Base-by-base conservation (phyloP, 208 protist species). In the Wallacemonas sp. region DNA sequence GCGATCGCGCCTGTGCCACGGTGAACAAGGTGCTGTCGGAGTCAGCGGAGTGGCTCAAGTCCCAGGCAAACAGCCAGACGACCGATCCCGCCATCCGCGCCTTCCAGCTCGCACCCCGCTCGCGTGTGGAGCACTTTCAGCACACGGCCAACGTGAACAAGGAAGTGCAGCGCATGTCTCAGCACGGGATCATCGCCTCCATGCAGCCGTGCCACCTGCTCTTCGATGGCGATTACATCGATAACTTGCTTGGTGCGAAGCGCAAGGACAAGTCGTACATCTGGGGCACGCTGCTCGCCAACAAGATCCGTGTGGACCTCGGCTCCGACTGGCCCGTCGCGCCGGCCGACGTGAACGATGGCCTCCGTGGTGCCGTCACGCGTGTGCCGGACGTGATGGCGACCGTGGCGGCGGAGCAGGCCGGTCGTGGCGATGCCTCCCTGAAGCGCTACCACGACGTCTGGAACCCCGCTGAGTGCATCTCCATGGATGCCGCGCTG, bases 271-370 rank as follows among this genome's bases (percentile, higher is more conserved):
- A 68, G 33, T 70, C 76, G 27, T 93, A 88, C 60, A 54, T 80
- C 17, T 83, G 78, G 69, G 72, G 73, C 17, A 82, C 83, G 36
- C 43, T 92, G 34, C 68, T 82, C 36, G 41, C 60, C 5, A 23
- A 74, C 0, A 38, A 54, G 9, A 76, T 85, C 17, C 74, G 54
- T 41, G 78, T 87, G 12, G 72, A 67, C 29, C 57, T 87, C 32
- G 82, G 87, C 26, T 83, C 81, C 1, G 86, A 90, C 79, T 88
- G 81, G 81, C 77, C 72, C 8, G 80, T 92, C n/a, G 80, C 72
- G 23, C 72, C 77, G 39, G 76, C 80, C 4, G 73, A 85, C 60
- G 56, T 79, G 26, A 67, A 75, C 36, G 72, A 81, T 60, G 72
- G 73, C 29, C 80, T 92, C 34, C 72, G 81, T 33, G 83, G 74